A percentile compares a stretch with the other conserved stretches of the same genome.
Evolutionary conservation across 768 basidiomycete species (phyloP).

Genomic region (Xerocomus brunneocitrinus): DNA sequence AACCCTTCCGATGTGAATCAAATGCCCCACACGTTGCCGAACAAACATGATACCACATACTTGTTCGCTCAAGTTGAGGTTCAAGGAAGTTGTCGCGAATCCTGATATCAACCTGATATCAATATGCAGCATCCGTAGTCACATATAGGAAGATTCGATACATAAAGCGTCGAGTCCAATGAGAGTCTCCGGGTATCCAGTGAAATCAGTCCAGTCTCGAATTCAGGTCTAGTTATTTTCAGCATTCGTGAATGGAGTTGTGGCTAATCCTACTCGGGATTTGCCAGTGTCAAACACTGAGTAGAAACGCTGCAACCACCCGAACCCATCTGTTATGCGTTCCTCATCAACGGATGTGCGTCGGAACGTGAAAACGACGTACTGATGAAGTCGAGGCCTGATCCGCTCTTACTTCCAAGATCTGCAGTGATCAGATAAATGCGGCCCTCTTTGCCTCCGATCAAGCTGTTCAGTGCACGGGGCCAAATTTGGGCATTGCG

Average conservation of each 20-base stretch:
- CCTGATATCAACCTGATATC: no score
- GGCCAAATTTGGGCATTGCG: conserved; percentile 56
- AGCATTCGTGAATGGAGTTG: conserved; percentile 41
- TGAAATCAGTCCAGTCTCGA: neutral
- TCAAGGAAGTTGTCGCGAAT: no score
- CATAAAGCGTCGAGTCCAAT: no score
- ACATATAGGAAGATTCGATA: no score
- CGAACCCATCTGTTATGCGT: conserved; percentile 44
- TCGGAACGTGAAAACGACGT: conserved; percentile 11
- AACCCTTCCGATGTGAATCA: no score
- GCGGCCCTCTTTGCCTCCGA: conserved; percentile 16
- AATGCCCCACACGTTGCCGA: no score
- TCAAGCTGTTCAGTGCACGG: conserved; percentile 3
- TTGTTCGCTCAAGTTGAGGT: no score
- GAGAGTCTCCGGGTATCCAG: no score
- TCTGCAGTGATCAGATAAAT: conserved; percentile 60
- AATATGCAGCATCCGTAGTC: no score
- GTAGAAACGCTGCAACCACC: conserved; percentile 62
- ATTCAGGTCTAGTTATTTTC: conserved; percentile 22
- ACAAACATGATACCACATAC: no score
- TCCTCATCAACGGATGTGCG: neutral
- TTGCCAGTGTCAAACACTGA: conserved; percentile 43
- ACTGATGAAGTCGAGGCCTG: conserved; percentile 66
- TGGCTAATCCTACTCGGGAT: conserved; percentile 23
- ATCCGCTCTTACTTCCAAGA: conserved; percentile 45